A percentile compares a stretch with the other conserved stretches of the same genome.
Evolutionary conservation across 257 asterid species (phyloP).

Genomic region (Primulina huaijiensis): DNA sequence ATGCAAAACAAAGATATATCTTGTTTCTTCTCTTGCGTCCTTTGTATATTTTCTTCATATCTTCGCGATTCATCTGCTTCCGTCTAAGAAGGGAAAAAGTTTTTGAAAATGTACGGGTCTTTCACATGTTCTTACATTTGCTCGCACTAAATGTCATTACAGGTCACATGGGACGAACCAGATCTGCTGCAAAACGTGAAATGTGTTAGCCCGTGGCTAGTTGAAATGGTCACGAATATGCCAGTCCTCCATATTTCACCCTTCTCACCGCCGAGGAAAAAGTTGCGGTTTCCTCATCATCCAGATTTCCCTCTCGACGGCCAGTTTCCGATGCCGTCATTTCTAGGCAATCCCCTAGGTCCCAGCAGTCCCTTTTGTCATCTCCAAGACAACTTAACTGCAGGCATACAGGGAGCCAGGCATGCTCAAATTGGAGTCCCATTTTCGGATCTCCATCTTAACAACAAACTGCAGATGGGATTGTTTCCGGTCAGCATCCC

Average conservation of each 20-base stretch:
- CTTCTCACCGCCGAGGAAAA: constrained; percentile 74
- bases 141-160: constrained; percentile 16
- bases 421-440: constrained; percentile 91
- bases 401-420: constrained; percentile 99
- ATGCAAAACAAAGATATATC: neutral
- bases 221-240: constrained; percentile 70
- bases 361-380: constrained; percentile 65
- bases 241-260: constrained; percentile 72
- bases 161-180: constrained; percentile 98
- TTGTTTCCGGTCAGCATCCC: constrained; percentile 51
- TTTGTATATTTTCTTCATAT: neutral
- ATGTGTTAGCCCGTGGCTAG: constrained; percentile 95
- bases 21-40: too few species aligned
- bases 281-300: constrained; percentile 54
- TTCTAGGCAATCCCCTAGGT: constrained; percentile 75
- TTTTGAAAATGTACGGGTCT: neutral
- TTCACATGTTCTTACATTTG: constrained; percentile 6
- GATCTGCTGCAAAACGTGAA: constrained; percentile 78
- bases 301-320: constrained; percentile 60
- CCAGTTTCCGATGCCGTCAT: constrained; percentile 69
- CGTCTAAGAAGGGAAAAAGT: neutral
- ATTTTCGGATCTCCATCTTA: constrained; percentile 64
- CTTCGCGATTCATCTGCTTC: neutral
- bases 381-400: constrained; percentile 68
- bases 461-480: constrained; percentile 76